phyloP scores from a whole-genome alignment of 805 yeast genomes.

The Saturnispora kantuleensis region DNA sequence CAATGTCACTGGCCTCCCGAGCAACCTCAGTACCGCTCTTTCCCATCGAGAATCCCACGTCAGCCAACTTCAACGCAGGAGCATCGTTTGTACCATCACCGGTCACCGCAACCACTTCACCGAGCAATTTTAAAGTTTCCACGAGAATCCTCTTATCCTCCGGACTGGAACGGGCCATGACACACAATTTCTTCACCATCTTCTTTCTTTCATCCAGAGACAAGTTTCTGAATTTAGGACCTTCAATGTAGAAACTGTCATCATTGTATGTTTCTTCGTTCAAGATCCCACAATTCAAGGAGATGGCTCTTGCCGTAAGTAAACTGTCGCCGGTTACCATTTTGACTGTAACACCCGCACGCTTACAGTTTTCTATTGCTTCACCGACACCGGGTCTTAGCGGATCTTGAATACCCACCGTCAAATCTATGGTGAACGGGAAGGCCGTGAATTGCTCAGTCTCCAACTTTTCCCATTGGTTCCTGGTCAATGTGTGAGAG shows the following conservation, averaged over 20 bases:
- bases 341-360: constrained; percentile 89
- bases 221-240: constrained; percentile 76
- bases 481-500: constrained; percentile 52
- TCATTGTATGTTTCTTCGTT: constrained; percentile 41
- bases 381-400: constrained; percentile 81
- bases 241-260: constrained; percentile 73
- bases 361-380: constrained; percentile 76
- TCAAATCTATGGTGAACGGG: constrained; percentile 47
- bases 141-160: constrained; percentile 89
- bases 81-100: constrained; percentile 99
- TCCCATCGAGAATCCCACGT: constrained; percentile 98
- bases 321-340: constrained; percentile 98
- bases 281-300: constrained; percentile 74
- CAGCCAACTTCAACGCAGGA: constrained; percentile 92
- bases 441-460: constrained; percentile 6
- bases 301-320: constrained; percentile 85
- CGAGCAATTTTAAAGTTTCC: constrained; percentile 62
- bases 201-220: constrained; percentile 42
- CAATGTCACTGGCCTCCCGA: constrained; percentile 97
- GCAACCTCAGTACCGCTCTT: constrained; percentile 98
- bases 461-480: constrained; percentile 33
- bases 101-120: constrained; percentile 96
- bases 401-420: constrained; percentile 95
- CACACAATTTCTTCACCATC: constrained; percentile 67
- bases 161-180: constrained; percentile 90